Percentiles rank a stretch among this genome's conserved stretches.
Conservation (phyloP, 192 early-diverging fungal genomes). For the Backusella sp. region DNA sequence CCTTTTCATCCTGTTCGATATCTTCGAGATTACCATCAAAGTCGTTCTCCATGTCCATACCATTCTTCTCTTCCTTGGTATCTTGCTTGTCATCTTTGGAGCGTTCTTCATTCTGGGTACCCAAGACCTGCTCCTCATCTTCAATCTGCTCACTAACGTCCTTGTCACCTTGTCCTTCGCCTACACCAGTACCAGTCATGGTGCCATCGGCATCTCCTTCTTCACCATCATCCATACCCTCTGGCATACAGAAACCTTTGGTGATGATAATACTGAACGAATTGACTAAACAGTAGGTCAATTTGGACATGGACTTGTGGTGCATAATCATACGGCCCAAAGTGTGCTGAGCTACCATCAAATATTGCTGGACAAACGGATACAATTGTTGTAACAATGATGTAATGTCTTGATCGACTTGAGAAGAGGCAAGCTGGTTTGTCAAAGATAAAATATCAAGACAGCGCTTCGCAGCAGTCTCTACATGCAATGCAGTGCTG, state of each 20-base stretch:
- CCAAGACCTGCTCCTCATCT: conserved; percentile 94
- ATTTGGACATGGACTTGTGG: conserved; percentile 73
- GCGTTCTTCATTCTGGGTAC: conserved; percentile 68
- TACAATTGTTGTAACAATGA: conserved; percentile 45
- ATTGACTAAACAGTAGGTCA: conserved; percentile 69
- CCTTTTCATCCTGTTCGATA: conserved; percentile 66
- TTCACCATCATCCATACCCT: conserved; percentile 58
- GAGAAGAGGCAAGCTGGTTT: conserved; percentile 34
- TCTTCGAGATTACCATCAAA: conserved; percentile 93
- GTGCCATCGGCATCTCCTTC: conserved; percentile 59
- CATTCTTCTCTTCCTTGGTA: conserved; percentile 79
- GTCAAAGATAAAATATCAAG: conserved; percentile 26
- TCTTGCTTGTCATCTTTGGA: conserved; percentile 57
- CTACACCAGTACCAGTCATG: conserved; percentile 79
- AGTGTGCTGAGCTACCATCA: conserved; percentile 59
- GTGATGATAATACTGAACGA: conserved; percentile 69
- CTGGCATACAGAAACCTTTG: conserved; percentile 88
- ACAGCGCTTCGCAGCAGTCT: conserved; percentile 28
- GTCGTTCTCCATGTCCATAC: conserved; percentile 95
- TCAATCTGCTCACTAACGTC: conserved; percentile 98
- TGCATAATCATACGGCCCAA: conserved; percentile 50
- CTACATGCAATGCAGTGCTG: conserved; percentile 36
- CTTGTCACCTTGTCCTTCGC: conserved; percentile 91
- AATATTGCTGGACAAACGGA: conserved; percentile 64
- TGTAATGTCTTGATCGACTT: conserved; percentile 18